Evolutionary conservation across 2,329 filamentous ascomycete species (phyloP).

Genomic region (Drechslerella coelobrocha): DNA sequence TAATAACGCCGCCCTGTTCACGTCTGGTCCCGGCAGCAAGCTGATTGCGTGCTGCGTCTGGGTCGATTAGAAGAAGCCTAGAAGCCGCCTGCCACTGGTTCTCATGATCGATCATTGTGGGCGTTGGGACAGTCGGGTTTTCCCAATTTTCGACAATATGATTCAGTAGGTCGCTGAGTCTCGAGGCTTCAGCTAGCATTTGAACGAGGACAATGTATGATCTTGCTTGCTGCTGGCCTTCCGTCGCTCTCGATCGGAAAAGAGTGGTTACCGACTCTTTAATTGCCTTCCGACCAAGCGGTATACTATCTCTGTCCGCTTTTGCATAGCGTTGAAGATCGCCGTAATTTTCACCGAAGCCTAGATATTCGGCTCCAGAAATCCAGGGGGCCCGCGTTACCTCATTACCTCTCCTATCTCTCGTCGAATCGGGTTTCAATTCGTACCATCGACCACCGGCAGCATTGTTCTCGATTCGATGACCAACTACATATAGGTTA

Average conservation of each 20-base stretch:
- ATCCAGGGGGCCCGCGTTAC: not conserved
- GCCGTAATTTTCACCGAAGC: not conserved
- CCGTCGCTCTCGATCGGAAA: too few relatives aligned
- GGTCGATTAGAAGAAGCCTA: not conserved
- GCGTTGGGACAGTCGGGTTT: not conserved
- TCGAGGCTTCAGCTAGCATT: not conserved
- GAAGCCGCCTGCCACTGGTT: not conserved
- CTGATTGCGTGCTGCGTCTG: not conserved
- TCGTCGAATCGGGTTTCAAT: not conserved
- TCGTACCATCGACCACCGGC: not conserved
- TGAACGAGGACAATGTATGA: not conserved
- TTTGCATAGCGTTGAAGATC: not conserved
- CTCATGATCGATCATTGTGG: not conserved
- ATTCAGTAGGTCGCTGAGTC: not conserved
- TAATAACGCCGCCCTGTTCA: not conserved
- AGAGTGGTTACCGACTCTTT: not conserved
- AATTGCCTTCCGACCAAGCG: not conserved
- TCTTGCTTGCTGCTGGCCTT: not conserved
- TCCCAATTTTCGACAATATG: slow-evolving; percentile 1
- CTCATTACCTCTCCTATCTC: not conserved
- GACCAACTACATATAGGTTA: not conserved
- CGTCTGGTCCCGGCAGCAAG: not conserved
- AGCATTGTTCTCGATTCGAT: not conserved
- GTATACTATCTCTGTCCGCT: not conserved
- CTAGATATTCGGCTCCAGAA: not conserved